Conservation (phyloP, 2,329 filamentous ascomycete genomes). For the Hymenoscyphus scutula region DNA sequence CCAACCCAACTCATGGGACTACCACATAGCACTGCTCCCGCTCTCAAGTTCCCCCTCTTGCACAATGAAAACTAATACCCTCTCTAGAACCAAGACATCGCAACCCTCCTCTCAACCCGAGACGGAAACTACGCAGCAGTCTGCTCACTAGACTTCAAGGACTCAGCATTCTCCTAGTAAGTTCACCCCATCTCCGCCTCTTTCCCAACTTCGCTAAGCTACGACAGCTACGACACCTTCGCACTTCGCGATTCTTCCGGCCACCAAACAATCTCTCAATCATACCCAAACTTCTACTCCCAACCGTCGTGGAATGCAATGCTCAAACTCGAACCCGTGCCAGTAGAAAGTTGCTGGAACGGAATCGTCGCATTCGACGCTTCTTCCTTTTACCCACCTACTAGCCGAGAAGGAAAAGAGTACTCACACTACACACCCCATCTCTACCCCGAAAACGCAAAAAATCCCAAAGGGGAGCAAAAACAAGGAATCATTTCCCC, state of each 20-base stretch:
- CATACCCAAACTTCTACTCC: slow-evolving; percentile 59
- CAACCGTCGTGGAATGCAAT: slow-evolving; percentile 52
- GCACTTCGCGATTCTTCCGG: slow-evolving; percentile 55
- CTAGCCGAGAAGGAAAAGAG: not conserved
- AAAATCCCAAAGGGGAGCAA: not conserved
- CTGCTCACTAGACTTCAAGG: slow-evolving; percentile 59
- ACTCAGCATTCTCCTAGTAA: slow-evolving; percentile 43
- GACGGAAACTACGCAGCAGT: slow-evolving; percentile 59
- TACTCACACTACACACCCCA: not conserved
- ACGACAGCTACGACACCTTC: slow-evolving; percentile 56
- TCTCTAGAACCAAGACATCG: slow-evolving; percentile 51
- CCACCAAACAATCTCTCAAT: slow-evolving; percentile 49
- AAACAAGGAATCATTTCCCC: too few relatives aligned
- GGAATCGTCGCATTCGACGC: slow-evolving; percentile 54
- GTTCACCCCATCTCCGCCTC: not conserved
- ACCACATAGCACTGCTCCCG: not conserved
- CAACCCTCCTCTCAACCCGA: slow-evolving; percentile 55
- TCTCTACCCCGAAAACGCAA: not conserved
- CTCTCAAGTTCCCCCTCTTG: not conserved
- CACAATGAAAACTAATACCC: not conserved
- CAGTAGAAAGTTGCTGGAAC: slow-evolving; percentile 58
- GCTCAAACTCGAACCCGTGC: slow-evolving; percentile 47
- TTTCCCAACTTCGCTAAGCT: not conserved
- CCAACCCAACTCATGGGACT: not conserved
- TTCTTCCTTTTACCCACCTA: slow-evolving; percentile 48